Evolutionary conservation across 306 rosid genomes (phyloP), one percentile per base, ranked within the genome.

Genomic region (Biancaea sappan): DNA sequence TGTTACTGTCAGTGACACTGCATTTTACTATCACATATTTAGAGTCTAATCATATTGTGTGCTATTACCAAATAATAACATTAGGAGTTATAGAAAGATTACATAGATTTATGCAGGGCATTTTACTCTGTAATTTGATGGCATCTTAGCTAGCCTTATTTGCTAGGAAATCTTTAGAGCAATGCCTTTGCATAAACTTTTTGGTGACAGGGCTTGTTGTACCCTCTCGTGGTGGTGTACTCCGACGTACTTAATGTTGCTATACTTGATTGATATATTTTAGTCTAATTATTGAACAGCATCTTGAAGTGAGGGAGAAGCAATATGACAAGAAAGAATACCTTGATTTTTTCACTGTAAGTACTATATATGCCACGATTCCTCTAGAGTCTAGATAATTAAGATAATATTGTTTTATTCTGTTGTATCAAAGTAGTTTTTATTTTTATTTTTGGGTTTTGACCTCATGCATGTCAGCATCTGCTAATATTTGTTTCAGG

Each of bases 281-380:
- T 43, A 53, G 14, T 78, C 9, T 66, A 65, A 64, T 75, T 79
- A 79, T 79, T 69, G 3, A 69, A 57, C 87, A 94, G 97, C 24
- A 91, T 84, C 84, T 94, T 40, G 98, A 88, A 80, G 98, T 86
- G 79, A 84, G 98, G 83, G 97, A 94, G 88, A 94, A 94, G 84
- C 97, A 90, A 84, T 90, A 90, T 28, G 97, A 94, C 85, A 66
- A 82, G 81, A 88, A 91, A 84, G 94, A 80, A 59, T 89, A 94
- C 72, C 59, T 89, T 24, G 92, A 94, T 77, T 61, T 91, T 80
- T 94, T 84, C 83, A 85, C 92, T 21, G 96, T 88, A 86, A 94
- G 98, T 86, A 48, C 57, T 73, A 29, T 19, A 44, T 44, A 44
- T 46, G 48, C 52, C 40, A 29, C 58, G 6, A 12, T 47, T 37